Base-by-base conservation (phyloP, 495 filamentous ascomycete genomes). In the Aspergillus bridgeri region DNA sequence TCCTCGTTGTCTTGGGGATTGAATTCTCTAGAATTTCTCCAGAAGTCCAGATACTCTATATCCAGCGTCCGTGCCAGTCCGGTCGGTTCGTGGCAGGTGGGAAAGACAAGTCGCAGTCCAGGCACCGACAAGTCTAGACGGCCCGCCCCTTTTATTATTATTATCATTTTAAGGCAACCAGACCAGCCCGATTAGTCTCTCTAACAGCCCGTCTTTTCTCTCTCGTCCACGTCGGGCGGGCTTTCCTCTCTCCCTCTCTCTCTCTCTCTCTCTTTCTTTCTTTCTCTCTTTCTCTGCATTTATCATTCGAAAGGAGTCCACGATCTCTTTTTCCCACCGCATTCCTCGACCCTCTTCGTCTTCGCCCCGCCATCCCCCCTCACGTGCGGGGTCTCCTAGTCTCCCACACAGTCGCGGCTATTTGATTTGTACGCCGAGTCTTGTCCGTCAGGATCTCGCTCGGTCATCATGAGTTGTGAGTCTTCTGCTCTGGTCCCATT, bases 381-480 rank as follows among this genome's bases (percentile, higher is more conserved):
- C 45, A 63, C 58, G 61, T 62, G 64, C 61, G 64, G 62, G 65
- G 62, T 63, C 25, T 52, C 44, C 50, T 61, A 57, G n/a, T 52
- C 56, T 56, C 58, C 60, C 63, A 63, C 53, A 60, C 44, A 38
- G 13, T 38, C 1, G 33, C 33, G 13, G 33, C 23, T 17, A 24
- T 24, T 38, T 20, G 33, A 44, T 61, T 45, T 19, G 50, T 43
- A 46, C 48, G 51, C 9, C 33, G 50, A 43, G 29, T n/a, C 50
- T 15, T n/a, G 50, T 42, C 29, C 5, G 7, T 42, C 5, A 52
- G 23, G 33, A 21, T 21, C 27, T 47, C 45, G n/a, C 5, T 43
- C 65, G 61, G 65, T 46, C 69, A 73, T 62, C 59, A 79, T 79
- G 77, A 78, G 74, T 67, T 78, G 77, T 79, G 60, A 76, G 76